These are phyloP conservation scores for Solanum gandarillasii DNA, from an alignment of 257 asterid genomes.

Conservation along the genomic window DNA sequence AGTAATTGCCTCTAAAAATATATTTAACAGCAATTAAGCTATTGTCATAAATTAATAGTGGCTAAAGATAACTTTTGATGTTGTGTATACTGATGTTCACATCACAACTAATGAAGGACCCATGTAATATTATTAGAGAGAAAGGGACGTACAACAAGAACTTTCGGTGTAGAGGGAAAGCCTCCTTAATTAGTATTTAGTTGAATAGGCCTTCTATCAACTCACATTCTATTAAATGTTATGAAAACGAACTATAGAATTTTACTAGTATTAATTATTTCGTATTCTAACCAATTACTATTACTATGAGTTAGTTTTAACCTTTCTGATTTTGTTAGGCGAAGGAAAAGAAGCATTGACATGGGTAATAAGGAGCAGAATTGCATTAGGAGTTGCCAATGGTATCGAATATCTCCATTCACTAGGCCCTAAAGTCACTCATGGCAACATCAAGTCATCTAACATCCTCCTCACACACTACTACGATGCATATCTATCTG, in stretches of 20 bases:
- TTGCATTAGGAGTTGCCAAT: slow-evolving; percentile 26
- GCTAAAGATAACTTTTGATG: too few species aligned
- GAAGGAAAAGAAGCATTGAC: slow-evolving; percentile 9
- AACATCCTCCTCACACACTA: slow-evolving; percentile 36
- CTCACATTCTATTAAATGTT: neutral
- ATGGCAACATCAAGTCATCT: slow-evolving; percentile 59
- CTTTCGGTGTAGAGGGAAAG: too few species aligned
- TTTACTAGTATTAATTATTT: neutral
- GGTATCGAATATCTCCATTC: slow-evolving; percentile 50
- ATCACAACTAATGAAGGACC: too few species aligned
- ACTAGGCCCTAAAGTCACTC: slow-evolving; percentile 11
- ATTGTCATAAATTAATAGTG: too few species aligned
- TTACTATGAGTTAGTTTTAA: neutral
- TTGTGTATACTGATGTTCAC: too few species aligned
- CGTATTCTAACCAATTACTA: neutral
- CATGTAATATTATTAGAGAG: too few species aligned
- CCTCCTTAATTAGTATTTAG: too few species aligned
- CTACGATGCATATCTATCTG: slow-evolving; percentile 24
- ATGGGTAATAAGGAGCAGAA: slow-evolving; percentile 29
- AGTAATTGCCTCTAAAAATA: too few species aligned
- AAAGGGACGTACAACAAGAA: too few species aligned
- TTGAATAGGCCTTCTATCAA: too few species aligned
- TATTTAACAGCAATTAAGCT: too few species aligned
- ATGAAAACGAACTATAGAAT: neutral
- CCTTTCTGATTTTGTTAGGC: slow-evolving; percentile 2